Evolutionary conservation across 2,329 filamentous ascomycete genomes (phyloP), one percentile per base, ranked within the genome.

Genomic region (Aspergillus vadensis): DNA sequence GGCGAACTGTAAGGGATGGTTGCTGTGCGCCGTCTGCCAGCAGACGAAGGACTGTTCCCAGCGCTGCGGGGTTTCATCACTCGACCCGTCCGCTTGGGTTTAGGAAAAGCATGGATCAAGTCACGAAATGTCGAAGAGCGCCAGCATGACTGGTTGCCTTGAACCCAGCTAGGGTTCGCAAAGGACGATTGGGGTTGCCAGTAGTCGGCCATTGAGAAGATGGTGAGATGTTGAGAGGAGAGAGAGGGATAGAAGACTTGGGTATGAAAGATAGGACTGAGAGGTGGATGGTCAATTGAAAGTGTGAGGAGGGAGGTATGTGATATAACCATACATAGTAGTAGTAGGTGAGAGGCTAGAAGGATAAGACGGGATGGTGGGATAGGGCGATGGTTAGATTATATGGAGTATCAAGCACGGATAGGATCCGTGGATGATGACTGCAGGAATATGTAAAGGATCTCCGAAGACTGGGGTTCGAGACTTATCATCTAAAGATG

Each of bases 21-120:
- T 81, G 70, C 83, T 80, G 85, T 87, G 71, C 83, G 85, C 70
- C 86, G 81, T 60, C 71, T 72, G 52, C 55, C 62, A 38, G 65
- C 63, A n/a, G 74, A 67, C 6, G 86, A 82, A 14, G 88, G 89
- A 73, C 89, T 91, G 76, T 85, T 90, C 79, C 81, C 90, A 65
- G 87, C 83, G 74, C 88, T 90, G 65, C 79, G 84, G 14, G 88
- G 86, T 74, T 91, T 91, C 58, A 77, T 77, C 41, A 91, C 80
- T 62, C 88, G 72, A 27, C 70, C 60, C 4, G 63, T 66, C 23
- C 82, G 83, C 85, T 87, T 60, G 79, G 77, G 61, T 76, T 78
- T 66, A 77, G 79, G 53, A 74, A 76, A 69, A 80, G 82, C 72
- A 82, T 82, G 67, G 19, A 69, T 64, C 65, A 82, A 79, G 64